Evolutionary conservation across 768 basidiomycete species (phyloP), one percentile per base, ranked within the genome.

Genomic region (Phlegmacium glaucopus): DNA sequence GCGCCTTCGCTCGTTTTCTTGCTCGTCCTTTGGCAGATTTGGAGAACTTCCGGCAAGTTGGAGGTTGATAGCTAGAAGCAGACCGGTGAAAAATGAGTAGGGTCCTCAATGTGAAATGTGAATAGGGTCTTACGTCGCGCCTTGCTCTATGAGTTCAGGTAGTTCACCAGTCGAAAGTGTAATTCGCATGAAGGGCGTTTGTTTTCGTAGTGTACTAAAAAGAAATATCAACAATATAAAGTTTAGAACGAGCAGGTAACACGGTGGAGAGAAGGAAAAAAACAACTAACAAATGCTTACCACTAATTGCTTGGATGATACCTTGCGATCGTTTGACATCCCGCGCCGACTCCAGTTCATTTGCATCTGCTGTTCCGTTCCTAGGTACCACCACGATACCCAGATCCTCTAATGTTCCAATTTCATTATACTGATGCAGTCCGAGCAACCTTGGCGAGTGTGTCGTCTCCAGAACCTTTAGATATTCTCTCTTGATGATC

Each of bases 401-500:
- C 9, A 69, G 52, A 4, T 71, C 73, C 47, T 82, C 80, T 22
- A 90, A 62, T 36, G 58, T 76, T 0, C 80, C 78, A 9, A 90
- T 65, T 45, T 86, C 76, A 52, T 90, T 91, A 66, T 90, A 90
- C 60, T 91, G 89, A 58, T 88, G 78, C 28, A 91, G 64, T 3
- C 88, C 88, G 4, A 64, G 61, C 22, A 69, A 59, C 37, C 70
- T 68, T n/a, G 64, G 61, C 2, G 70, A 72, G 29, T 57, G 63
- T 10, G 66, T 75, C 15, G 62, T 53, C 35, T 75, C 74, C 6
- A 85, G 67, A 12, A 60, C 61, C 46, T 80, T 80, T 45, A 88
- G 51, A 58, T 82, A 91, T 59, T 91, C 87, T 22, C 91, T 79
- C 59, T 93, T 93, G 57, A 91, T 79, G 47, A 93, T 88, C 64